Evolutionary conservation across 2,329 filamentous ascomycete genomes (phyloP).

Genomic region (Exserohilum rostratum): DNA sequence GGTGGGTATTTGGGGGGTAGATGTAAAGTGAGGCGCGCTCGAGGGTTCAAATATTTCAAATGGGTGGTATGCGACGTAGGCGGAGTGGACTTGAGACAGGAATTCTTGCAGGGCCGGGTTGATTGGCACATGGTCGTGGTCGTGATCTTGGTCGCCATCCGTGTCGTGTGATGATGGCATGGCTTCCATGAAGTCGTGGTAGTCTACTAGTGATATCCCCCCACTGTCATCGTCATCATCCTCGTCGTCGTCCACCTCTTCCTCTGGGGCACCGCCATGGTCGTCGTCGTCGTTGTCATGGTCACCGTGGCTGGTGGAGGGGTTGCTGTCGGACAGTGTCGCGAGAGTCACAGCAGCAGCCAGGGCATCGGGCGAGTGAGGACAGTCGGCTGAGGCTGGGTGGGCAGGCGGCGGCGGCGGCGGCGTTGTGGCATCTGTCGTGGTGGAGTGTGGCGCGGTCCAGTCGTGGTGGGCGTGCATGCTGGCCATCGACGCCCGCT

Average conservation of each 20-base stretch:
- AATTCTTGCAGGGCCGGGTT: conserved; percentile 18
- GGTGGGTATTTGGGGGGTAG: conserved; percentile 17
- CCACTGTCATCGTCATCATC: conserved; percentile 27
- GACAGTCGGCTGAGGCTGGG: conserved; percentile 10
- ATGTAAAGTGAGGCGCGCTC: conserved; percentile 17
- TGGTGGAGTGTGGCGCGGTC: conserved; percentile 19
- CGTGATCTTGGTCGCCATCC: conserved; percentile 6
- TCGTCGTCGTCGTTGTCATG: conserved; percentile 4
- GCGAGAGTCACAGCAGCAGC: conserved; percentile 38
- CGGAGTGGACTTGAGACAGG: conserved; percentile 24
- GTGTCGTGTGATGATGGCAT: conserved; percentile 6
- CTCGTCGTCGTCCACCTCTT: conserved; percentile 11
- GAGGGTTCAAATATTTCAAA: conserved; percentile 15
- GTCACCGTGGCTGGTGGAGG: conserved; percentile 31
- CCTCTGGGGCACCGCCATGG: conserved; percentile 4
- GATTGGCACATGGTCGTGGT: conserved; percentile 1
- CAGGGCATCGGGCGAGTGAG: conserved; percentile 28
- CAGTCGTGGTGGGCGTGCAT: conserved; percentile 21
- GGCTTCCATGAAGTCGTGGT: conserved; percentile 17
- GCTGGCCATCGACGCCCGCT: conserved; percentile 37
- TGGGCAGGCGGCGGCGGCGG: conserved; percentile 13
- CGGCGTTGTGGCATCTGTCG: conserved; percentile 18
- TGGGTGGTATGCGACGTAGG: conserved; percentile 9
- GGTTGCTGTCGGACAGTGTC: conserved; percentile 37
- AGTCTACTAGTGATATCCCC: conserved; percentile 36